Evolutionary conservation across 208 protist species (phyloP).

Genomic region (Ichthyophonus hoferi): DNA sequence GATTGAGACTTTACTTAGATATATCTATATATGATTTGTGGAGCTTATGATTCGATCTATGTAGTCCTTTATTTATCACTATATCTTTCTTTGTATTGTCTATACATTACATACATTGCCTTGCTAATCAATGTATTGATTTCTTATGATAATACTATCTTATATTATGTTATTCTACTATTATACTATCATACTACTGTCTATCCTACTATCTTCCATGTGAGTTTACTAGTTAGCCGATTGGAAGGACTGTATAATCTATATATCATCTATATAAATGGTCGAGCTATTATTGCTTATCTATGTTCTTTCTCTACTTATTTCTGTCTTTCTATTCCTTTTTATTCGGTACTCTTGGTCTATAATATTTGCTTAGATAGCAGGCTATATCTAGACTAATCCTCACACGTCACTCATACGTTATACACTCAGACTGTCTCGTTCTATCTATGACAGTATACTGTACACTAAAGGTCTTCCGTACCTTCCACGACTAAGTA

Average conservation of each 20-base stretch:
- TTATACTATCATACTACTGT: not conserved
- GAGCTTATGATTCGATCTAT: too few species aligned
- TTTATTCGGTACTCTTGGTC: not conserved
- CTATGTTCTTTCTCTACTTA: not conserved
- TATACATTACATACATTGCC: not conserved
- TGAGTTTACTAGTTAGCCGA: too few species aligned
- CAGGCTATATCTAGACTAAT: not conserved
- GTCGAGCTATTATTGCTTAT: not conserved
- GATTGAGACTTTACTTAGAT: not conserved
- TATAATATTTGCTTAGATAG: not conserved
- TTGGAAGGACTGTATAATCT: too few species aligned
- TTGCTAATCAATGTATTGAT: not conserved
- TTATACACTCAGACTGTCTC: not conserved
- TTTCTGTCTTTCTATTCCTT: not conserved
- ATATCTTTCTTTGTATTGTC: not conserved
- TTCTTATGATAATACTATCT: not conserved
- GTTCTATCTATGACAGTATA: slow-evolving; percentile 25
- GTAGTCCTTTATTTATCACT: not conserved
- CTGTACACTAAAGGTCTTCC: slow-evolving; percentile 25
- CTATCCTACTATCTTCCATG: too few species aligned
- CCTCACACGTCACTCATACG: not conserved
- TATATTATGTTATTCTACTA: not conserved
- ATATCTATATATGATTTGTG: not conserved
- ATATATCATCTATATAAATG: not conserved
- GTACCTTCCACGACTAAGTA: slow-evolving; percentile 13